Percentiles rank a stretch among this genome's conserved stretches.
Conservation (phyloP, 139 green algal genomes). For the Edaphochlamys debaryana region DNA sequence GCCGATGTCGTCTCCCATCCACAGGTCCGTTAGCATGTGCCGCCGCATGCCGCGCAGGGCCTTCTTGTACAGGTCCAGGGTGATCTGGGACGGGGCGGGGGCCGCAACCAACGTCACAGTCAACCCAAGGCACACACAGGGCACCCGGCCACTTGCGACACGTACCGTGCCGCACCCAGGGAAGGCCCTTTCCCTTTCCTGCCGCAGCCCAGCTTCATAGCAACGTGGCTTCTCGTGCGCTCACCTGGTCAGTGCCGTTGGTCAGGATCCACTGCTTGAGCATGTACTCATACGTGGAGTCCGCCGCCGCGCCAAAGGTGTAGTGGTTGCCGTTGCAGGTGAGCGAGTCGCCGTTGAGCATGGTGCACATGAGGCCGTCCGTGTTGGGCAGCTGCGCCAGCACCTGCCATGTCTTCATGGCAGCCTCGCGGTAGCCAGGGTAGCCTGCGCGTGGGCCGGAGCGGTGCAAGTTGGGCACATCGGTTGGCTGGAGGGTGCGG, state of each 20-base stretch:
- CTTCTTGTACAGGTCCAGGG: conserved; percentile 63
- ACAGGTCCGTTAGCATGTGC: conserved; percentile 69
- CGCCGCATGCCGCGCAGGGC: conserved; percentile 70
- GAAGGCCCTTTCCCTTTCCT: no score
- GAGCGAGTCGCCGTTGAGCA: conserved; percentile 46
- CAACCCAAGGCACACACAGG: no score
- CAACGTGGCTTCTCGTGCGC: no score
- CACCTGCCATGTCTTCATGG: conserved; percentile 52
- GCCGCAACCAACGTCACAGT: no score
- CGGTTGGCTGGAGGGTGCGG: no score
- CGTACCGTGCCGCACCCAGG: no score
- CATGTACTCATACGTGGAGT: conserved; percentile 83
- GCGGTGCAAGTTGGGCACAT: no score
- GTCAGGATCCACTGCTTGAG: conserved; percentile 80
- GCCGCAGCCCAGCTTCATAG: no score
- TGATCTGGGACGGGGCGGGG: conserved; percentile 36
- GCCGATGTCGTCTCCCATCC: conserved; percentile 22
- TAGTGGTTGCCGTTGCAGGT: conserved; percentile 43
- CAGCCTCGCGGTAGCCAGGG: conserved; percentile 45
- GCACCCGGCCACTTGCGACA: no score
- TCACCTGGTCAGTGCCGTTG: not conserved
- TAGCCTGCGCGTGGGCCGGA: conserved; percentile 17
- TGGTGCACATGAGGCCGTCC: conserved; percentile 77
- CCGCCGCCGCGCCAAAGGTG: conserved; percentile 43
- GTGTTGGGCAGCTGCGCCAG: conserved; percentile 37